These are phyloP conservation scores for Vigna mungo DNA, from an alignment of 306 rosid species.

Conservation along the genomic window DNA sequence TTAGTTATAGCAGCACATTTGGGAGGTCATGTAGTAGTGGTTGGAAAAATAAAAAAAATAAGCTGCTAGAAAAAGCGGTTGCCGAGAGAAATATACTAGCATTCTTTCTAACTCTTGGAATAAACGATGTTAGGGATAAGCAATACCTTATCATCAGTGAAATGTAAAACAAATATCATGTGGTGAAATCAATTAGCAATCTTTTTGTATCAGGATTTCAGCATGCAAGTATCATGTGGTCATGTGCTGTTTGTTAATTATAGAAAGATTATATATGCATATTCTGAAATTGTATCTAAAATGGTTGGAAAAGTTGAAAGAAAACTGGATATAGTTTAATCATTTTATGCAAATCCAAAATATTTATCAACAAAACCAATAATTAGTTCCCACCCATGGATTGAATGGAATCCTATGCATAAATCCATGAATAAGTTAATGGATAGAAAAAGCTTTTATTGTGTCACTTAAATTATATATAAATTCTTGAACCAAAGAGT, in stretches of 20 bases:
- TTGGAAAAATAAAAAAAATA: background rate
- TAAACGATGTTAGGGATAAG: background rate
- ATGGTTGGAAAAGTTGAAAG: too few relatives aligned
- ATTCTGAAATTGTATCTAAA: background rate
- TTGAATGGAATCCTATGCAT: too few relatives aligned
- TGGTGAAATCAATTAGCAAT: background rate
- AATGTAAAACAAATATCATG: background rate
- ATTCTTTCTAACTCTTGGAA: background rate
- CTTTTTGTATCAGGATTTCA: constrained; percentile 15
- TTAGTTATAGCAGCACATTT: background rate
- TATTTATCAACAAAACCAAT: too few relatives aligned
- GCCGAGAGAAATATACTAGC: background rate
- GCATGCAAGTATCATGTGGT: background rate
- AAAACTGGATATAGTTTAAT: too few relatives aligned
- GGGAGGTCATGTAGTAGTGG: constrained; percentile 4
- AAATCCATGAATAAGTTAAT: too few relatives aligned
- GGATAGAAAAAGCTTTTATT: too few relatives aligned
- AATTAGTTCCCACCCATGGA: too few relatives aligned
- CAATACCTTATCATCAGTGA: constrained; percentile 6
- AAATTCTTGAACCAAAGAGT: too few relatives aligned
- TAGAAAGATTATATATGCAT: background rate
- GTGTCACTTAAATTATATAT: too few relatives aligned
- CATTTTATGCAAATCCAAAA: too few relatives aligned
- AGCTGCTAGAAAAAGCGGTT: background rate
- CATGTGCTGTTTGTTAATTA: background rate